Percentiles rank a stretch among this genome's conserved stretches.
Evolutionary conservation across 148 eudicot genomes (phyloP).

Genomic region (Beta vulgaris): DNA sequence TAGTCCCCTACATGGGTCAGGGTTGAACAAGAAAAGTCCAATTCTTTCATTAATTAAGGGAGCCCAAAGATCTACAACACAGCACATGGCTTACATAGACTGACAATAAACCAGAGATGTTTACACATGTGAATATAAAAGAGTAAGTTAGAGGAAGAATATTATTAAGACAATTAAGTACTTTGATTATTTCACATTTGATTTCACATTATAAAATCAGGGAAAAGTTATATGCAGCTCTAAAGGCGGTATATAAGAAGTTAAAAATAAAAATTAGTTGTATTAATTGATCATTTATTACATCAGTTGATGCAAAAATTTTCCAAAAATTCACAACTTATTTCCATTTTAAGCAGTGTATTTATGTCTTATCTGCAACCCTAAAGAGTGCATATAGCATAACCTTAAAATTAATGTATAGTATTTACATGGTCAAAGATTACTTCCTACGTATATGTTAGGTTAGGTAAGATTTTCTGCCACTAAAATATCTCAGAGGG

Average conservation of each 20-base stretch:
- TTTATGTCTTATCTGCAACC: too few species aligned
- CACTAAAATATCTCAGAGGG: slow-evolving; percentile 15
- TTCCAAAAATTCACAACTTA: too few species aligned
- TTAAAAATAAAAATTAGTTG: too few species aligned
- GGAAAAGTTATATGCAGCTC: too few species aligned
- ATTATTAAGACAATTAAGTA: neutral
- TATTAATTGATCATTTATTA: too few species aligned
- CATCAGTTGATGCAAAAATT: too few species aligned
- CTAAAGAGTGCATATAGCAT: too few species aligned
- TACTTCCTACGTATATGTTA: neutral
- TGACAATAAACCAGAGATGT: slow-evolving; percentile 21
- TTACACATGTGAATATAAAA: slow-evolving; percentile 19
- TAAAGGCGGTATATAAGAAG: too few species aligned
- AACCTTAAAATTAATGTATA: too few species aligned
- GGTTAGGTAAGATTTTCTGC: slow-evolving; percentile 25
- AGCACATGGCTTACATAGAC: slow-evolving; percentile 37
- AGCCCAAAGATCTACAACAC: slow-evolving; percentile 30
- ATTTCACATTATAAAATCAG: too few species aligned
- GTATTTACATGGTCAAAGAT: slow-evolving; percentile 19
- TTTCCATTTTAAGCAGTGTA: too few species aligned
- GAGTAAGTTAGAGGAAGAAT: neutral
- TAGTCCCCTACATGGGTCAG: slow-evolving; percentile 33
- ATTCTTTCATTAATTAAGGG: slow-evolving; percentile 30
- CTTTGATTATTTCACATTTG: too few species aligned
- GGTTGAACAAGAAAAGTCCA: slow-evolving; percentile 31